Evolutionary conservation across 2,329 filamentous ascomycete genomes (phyloP).

Genomic region (Thielaviopsis musarum): DNA sequence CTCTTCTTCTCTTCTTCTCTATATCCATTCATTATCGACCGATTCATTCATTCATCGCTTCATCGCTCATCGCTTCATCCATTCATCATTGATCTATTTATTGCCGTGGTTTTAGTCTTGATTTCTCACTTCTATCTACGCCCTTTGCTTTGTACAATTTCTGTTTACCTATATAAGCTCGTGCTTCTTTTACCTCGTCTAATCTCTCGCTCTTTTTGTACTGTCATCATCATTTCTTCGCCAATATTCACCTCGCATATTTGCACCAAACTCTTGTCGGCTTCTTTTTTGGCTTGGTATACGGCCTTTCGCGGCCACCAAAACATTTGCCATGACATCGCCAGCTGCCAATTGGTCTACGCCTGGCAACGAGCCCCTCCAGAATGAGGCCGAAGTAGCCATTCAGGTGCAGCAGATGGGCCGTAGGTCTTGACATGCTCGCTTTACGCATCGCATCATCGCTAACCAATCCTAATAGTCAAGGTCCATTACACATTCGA

Average conservation of each 20-base stretch:
- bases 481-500: constrained; percentile 97
- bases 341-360: constrained; percentile 7
- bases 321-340: constrained; percentile 7
- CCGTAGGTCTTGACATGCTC: constrained; percentile 32
- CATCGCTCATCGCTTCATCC: neutral
- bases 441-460: constrained; percentile 15
- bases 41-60: neutral
- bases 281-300: neutral
- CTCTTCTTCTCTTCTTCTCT: neutral
- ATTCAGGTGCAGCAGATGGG: constrained; percentile 47
- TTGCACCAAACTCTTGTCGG: neutral
- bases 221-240: neutral
- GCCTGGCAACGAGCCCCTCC: constrained; percentile 7
- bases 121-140: neutral
- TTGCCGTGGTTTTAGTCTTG: too few species aligned
- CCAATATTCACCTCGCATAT: neutral
- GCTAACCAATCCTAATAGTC: constrained; percentile 34
- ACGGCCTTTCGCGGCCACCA: neutral
- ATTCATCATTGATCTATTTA: neutral
- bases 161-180: neutral
- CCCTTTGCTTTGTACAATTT: neutral
- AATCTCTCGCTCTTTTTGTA: neutral
- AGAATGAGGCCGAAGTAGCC: constrained; percentile 27
- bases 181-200: neutral
- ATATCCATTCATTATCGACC: neutral